These are phyloP conservation scores for Aphanocladium album DNA, from an alignment of 2,329 filamentous ascomycete genomes.

Conservation along the genomic window DNA sequence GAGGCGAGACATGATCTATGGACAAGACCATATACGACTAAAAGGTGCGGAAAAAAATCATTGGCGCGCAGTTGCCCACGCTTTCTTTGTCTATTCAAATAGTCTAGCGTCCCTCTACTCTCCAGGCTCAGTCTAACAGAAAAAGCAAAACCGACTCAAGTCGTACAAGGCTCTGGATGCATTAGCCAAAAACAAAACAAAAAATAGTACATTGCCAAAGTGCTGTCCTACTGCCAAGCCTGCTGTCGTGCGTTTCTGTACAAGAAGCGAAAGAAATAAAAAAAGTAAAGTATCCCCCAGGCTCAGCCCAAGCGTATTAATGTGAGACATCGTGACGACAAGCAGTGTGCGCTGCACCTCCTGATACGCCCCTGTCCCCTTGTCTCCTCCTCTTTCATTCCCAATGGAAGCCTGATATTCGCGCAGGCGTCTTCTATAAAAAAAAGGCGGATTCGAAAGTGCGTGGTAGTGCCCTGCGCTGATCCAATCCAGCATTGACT, in stretches of 20 bases:
- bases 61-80: neutral
- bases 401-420: neutral
- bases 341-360: neutral
- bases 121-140: neutral
- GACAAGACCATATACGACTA: neutral
- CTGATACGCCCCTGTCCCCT: neutral
- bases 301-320: neutral
- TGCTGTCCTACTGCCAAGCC: constrained; percentile 3
- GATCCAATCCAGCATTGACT: neutral
- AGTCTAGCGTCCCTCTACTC: neutral
- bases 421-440: neutral
- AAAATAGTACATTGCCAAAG: neutral
- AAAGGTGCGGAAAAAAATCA: neutral
- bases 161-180: neutral
- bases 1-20: neutral
- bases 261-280: constrained; percentile 1
- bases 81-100: neutral
- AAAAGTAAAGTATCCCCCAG: neutral
- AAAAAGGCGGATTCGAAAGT: too few species aligned
- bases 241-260: neutral
- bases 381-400: neutral
- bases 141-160: neutral
- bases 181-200: neutral
- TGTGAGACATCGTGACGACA: constrained; percentile 4
- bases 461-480: neutral